Evolutionary conservation across 306 rosid species (phyloP), one percentile per base, ranked within the genome.

Genomic region (Mimosa bimucronata): DNA sequence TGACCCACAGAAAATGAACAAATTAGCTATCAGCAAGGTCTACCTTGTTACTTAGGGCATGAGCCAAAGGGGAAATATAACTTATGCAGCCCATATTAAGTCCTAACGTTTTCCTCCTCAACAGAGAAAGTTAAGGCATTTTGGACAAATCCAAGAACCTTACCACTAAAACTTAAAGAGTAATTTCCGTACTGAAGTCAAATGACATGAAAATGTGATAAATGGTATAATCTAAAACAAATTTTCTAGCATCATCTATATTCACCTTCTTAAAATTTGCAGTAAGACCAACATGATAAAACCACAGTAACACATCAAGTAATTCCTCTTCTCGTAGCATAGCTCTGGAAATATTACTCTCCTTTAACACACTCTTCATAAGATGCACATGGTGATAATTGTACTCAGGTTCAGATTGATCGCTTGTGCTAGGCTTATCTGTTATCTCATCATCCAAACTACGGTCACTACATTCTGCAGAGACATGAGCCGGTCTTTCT

Each of bases 231-330:
- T 30, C 21, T 9, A 12, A 55, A 31, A 80, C 2, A 19, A 34
- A 16, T 44, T 58, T 38, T 71, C 42, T 61, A 66, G 29, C 73
- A 58, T 13, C 18, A 74, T 79, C 60, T 67, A 23, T 81, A 28
- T 82, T 87, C 84, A 95, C 98, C 98, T 89, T 97, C 92, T 90
- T 92, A 88, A 92, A 95, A 84, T 91, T 93, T 4, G 97, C 89
- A 3, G 97, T 92, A 85, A 92, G 94, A 74, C 98, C 98, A 79
- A 89, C 85, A 77, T 95, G 92, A 88, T 91, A 95, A 80, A 95
- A 86, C 90, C 96, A 86, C 80, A 95, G 88, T 81, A 95, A 74
- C 77, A 81, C 78, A 86, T 95, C 98, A 76, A 95, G 87, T 62
- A 95, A 94, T 80, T 95, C 98, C 65, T 95, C 98, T 88, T 95